Conservation (phyloP, 139 green algal genomes). For the Chlamydomonas sp. region DNA sequence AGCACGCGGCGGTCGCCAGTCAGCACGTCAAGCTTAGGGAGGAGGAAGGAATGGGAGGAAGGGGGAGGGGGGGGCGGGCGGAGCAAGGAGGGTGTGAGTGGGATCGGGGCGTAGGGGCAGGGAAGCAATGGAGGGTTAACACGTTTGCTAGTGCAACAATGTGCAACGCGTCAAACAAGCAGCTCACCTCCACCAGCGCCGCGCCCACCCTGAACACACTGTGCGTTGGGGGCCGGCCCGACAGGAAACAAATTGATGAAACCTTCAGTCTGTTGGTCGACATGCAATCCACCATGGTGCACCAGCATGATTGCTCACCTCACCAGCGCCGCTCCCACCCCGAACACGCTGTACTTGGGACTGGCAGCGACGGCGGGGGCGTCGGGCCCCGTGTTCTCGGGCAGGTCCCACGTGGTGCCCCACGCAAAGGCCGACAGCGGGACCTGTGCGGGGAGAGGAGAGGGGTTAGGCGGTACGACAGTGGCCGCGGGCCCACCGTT, state of each 20-base stretch:
- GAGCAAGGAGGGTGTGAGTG: neutral
- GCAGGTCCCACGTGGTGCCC: neutral
- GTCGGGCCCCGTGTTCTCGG: neutral
- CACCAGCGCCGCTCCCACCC: constrained; percentile 4
- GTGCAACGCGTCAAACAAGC: neutral
- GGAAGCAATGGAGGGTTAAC: neutral
- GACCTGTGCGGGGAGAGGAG: neutral
- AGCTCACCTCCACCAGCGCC: constrained; percentile 17
- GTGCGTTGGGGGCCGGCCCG: neutral
- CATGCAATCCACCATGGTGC: no score
- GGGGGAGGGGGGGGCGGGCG: no score
- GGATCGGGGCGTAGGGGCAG: neutral
- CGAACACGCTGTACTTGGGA: constrained; percentile 6
- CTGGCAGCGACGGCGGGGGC: neutral
- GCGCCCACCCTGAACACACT: constrained; percentile 1
- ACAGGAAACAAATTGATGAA: no score
- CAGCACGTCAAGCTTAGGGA: constrained; percentile 56
- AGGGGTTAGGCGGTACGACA: neutral
- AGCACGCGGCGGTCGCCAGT: constrained; percentile 69
- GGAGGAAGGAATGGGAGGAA: neutral
- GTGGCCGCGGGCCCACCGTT: neutral
- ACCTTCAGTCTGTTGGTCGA: no score
- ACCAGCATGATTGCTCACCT: no score
- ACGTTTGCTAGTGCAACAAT: neutral
- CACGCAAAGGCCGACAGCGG: constrained; percentile 15